Percentiles rank a stretch among this genome's conserved stretches.
phyloP scores from a whole-genome alignment of 2,329 filamentous ascomycete species.

The Rhexocercosporidium sp. region DNA sequence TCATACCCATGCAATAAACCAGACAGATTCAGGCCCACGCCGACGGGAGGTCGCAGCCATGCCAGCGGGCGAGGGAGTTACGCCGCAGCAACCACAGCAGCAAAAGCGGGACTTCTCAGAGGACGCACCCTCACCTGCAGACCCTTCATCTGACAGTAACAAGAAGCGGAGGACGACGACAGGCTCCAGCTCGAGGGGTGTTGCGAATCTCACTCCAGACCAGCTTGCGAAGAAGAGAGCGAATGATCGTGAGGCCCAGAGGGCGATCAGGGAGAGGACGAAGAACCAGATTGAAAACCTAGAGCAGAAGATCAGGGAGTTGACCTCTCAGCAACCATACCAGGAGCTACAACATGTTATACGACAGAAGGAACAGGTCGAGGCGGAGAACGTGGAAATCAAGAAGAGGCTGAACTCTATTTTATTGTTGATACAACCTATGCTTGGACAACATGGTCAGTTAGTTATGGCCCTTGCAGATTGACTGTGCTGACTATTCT shows the following conservation, averaged over 20 bases:
- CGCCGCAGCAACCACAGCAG: constrained; percentile 14
- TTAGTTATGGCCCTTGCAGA: constrained; percentile 12
- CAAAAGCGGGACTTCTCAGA: constrained; percentile 33
- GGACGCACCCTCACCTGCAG: constrained; percentile 27
- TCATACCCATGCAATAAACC: constrained; percentile 23
- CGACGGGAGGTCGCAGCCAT: constrained; percentile 32
- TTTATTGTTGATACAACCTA: constrained; percentile 65
- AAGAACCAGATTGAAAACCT: constrained; percentile 85
- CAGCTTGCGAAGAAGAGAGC: constrained; percentile 89
- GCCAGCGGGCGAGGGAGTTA: constrained; percentile 27
- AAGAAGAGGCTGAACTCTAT: constrained; percentile 70
- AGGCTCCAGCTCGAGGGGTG: constrained; percentile 72
- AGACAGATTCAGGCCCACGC: constrained; percentile 14
- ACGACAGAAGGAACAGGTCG: constrained; percentile 75
- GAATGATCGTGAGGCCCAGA: constrained; percentile 90
- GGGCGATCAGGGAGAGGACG: constrained; percentile 84
- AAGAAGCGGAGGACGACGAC: constrained; percentile 47
- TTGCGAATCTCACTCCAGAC: constrained; percentile 85
- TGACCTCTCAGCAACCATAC: constrained; percentile 78
- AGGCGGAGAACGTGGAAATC: constrained; percentile 81
- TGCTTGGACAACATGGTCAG: constrained; percentile 49
- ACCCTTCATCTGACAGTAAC: constrained; percentile 26
- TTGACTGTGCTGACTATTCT: constrained; percentile 4
- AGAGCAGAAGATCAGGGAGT: constrained; percentile 76
- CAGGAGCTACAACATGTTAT: constrained; percentile 80